These are phyloP conservation scores for Neurospora africana DNA, from an alignment of 495 filamentous ascomycete genomes.

Conservation along the genomic window DNA sequence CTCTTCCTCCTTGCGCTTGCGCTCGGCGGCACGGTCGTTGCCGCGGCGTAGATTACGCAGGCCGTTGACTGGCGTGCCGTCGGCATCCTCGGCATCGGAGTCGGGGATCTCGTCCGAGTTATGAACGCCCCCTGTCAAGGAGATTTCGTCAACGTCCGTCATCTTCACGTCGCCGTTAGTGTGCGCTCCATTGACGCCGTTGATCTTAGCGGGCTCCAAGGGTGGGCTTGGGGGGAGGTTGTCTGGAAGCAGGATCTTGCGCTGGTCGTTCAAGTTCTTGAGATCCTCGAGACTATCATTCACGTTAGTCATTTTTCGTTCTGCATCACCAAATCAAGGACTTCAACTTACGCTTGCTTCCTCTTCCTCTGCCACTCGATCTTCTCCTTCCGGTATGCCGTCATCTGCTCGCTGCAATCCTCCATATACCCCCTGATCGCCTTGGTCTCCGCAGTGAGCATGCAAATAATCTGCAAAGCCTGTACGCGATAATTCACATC, in stretches of 20 bases:
- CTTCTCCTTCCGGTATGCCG: conserved; percentile 83
- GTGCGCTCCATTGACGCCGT: conserved; percentile 6
- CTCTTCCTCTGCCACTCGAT: conserved; percentile 79
- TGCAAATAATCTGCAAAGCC: conserved; percentile 75
- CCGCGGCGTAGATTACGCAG: conserved; percentile 62
- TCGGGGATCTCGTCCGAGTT: conserved; percentile 36
- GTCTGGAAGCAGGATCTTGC: conserved; percentile 74
- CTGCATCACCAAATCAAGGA: not conserved
- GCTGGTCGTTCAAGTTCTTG: conserved; percentile 69
- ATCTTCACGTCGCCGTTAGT: conserved; percentile 46
- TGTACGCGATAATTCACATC: conserved; percentile 75
- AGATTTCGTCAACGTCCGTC: conserved; percentile 49
- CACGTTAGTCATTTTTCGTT: conserved; percentile 10
- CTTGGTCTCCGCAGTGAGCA: conserved; percentile 77
- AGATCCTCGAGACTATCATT: conserved; percentile 66
- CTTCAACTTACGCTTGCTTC: conserved; percentile 63
- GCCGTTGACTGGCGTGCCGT: conserved; percentile 35
- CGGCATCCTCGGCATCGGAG: conserved; percentile 49
- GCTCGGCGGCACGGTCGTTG: conserved; percentile 64
- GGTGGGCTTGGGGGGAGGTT: conserved; percentile 60
- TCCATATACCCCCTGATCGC: conserved; percentile 81
- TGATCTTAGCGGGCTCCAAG: conserved; percentile 34
- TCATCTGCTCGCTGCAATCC: conserved; percentile 85
- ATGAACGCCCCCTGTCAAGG: conserved; percentile 26
- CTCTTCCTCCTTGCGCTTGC: conserved; percentile 74